Conservation (phyloP, 164 flowering plant genomes). For the Kingdonia uniflora region DNA sequence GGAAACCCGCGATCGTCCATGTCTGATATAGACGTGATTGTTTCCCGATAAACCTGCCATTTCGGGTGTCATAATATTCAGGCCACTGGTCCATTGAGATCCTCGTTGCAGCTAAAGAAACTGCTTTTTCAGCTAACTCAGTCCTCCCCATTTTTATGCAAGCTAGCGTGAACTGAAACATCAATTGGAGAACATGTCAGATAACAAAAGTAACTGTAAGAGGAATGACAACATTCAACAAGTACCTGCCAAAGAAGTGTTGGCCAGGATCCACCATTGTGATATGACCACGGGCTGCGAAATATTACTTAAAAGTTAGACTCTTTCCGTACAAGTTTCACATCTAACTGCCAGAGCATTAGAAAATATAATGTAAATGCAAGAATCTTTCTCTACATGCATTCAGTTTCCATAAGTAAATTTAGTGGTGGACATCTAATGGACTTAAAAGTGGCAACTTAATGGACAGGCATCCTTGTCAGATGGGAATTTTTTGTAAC, state of each 20-base stretch:
- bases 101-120: conserved; percentile 42
- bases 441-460: too few species aligned
- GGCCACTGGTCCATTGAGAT: conserved; percentile 49
- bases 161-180: conserved; percentile 52
- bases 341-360: background rate
- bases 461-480: too few species aligned
- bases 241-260: conserved; percentile 88
- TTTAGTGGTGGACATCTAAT: too few species aligned
- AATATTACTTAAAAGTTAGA: conserved; percentile 3
- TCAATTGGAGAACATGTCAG: background rate
- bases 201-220: background rate
- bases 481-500: too few species aligned
- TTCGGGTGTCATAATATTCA: conserved; percentile 54
- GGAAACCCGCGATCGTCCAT: conserved; percentile 75
- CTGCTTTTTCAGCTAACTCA: conserved; percentile 45
- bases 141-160: conserved; percentile 62
- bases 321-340: background rate
- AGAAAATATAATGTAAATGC: too few species aligned
- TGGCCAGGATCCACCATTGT: conserved; percentile 95
- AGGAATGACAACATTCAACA: conserved; percentile 1
- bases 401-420: too few species aligned
- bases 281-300: conserved; percentile 90
- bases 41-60: conserved; percentile 57
- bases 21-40: conserved; percentile 58
- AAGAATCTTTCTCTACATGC: too few species aligned